Conservation (phyloP, 345 rosid genomes). For the Bruguiera sexangula region DNA sequence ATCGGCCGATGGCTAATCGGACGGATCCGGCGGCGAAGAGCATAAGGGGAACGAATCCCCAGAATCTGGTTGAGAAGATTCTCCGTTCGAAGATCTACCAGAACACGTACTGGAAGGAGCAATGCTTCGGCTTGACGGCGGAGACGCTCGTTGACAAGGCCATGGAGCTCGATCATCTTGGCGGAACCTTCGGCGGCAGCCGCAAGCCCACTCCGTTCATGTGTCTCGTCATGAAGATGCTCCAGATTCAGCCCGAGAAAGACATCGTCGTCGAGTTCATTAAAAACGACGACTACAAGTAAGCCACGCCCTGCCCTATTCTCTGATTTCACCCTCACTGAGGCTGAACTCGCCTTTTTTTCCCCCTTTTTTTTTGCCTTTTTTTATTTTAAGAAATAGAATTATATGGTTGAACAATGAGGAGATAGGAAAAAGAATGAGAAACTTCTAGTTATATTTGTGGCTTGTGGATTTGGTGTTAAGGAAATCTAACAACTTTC, state of each 20-base stretch:
- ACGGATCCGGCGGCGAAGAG: conserved; percentile 88
- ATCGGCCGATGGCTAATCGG: conserved; percentile 60
- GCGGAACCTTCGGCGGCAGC: conserved; percentile 83
- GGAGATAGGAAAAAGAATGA: no score
- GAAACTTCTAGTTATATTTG: no score
- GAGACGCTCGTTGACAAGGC: conserved; percentile 91
- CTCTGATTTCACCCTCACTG: no score
- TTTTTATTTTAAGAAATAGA: no score
- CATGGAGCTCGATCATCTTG: conserved; percentile 87
- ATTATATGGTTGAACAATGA: no score
- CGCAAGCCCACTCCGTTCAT: conserved; percentile 83
- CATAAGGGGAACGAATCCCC: conserved; percentile 83
- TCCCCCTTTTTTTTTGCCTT: no score
- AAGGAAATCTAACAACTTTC: no score
- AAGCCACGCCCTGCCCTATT: neutral
- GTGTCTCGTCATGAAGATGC: conserved; percentile 82
- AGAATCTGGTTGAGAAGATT: conserved; percentile 83
- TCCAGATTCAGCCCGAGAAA: conserved; percentile 92
- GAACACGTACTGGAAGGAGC: conserved; percentile 90
- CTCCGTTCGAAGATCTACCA: conserved; percentile 73
- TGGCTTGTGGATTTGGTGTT: no score
- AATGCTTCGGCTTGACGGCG: conserved; percentile 83
- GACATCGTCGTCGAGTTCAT: conserved; percentile 91
- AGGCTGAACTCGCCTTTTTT: no score
- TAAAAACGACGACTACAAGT: conserved; percentile 92